phyloP scores from a whole-genome alignment of 1,284 basidiomycete genomes.

The Veloboletus limbatus region DNA sequence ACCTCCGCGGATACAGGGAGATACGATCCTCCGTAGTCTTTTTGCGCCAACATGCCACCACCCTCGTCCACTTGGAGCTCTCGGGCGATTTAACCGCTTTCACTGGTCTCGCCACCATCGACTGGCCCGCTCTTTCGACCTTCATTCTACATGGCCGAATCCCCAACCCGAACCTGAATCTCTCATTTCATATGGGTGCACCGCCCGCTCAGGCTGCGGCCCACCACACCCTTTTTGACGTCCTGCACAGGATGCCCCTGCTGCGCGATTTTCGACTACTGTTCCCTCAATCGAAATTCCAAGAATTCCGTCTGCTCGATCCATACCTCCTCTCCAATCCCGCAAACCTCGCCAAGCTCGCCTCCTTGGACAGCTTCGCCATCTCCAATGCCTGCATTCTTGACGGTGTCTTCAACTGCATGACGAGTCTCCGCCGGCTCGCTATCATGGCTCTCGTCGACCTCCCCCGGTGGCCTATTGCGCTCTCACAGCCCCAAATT shows the following conservation, averaged over 20 bases:
- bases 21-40: slow-evolving; percentile 33
- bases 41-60: slow-evolving; percentile 29
- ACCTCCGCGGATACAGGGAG: slow-evolving; percentile 29
- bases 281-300: slow-evolving; percentile 29
- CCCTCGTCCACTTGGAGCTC: slow-evolving; percentile 28
- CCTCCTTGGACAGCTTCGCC: slow-evolving; percentile 34
- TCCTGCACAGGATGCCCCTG: slow-evolving; percentile 26
- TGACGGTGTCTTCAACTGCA: slow-evolving; percentile 29
- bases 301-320: slow-evolving; percentile 30
- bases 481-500: slow-evolving; percentile 31
- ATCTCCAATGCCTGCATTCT: slow-evolving; percentile 34
- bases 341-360: slow-evolving; percentile 26
- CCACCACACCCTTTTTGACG: slow-evolving; percentile 24
- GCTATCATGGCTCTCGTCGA: slow-evolving; percentile 34
- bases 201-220: not conserved
- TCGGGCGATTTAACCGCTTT: slow-evolving; percentile 31
- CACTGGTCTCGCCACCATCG: slow-evolving; percentile 29
- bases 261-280: slow-evolving; percentile 29
- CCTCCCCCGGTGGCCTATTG: slow-evolving; percentile 34
- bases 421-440: slow-evolving; percentile 27
- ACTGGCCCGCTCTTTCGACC: slow-evolving; percentile 28
- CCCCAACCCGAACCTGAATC: slow-evolving; percentile 16
- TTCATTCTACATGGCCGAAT: slow-evolving; percentile 31
- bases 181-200: slow-evolving; percentile 15
- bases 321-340: slow-evolving; percentile 17